Percentiles rank a stretch among this genome's conserved stretches.
phyloP scores from a whole-genome alignment of 371 early-diverging fungal genomes.

The Globomyces sp. region DNA sequence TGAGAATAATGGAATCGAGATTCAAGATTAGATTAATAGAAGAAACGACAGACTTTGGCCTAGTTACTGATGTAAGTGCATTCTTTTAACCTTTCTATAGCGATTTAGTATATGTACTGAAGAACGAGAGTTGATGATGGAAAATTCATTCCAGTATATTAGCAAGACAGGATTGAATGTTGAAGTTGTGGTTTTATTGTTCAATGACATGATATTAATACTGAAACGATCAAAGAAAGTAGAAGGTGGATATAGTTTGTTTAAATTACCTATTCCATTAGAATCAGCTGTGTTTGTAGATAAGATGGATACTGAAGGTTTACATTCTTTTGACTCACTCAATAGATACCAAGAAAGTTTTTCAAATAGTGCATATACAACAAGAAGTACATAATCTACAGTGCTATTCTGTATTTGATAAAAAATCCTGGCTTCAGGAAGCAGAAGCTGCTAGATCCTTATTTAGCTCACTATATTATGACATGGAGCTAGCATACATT shows the following conservation, averaged over 20 bases:
- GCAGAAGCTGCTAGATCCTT: constrained; percentile 33
- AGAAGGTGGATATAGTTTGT: constrained; percentile 34
- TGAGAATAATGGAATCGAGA: constrained; percentile 35
- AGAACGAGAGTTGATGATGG: constrained; percentile 42
- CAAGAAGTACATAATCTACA: constrained; percentile 40
- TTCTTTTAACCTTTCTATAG: constrained; percentile 14
- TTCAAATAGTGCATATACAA: constrained; percentile 45
- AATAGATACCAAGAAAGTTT: constrained; percentile 33
- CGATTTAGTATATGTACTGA: constrained; percentile 43
- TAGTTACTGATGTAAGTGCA: constrained; percentile 31
- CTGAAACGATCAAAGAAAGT: constrained; percentile 23
- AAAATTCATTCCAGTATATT: constrained; percentile 37
- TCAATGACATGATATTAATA: constrained; percentile 43
- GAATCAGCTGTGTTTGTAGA: constrained; percentile 43
- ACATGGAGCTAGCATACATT: constrained; percentile 8
- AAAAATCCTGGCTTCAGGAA: constrained; percentile 43
- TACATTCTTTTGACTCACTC: not conserved
- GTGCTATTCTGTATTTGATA: constrained; percentile 36
- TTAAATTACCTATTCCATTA: constrained; percentile 46
- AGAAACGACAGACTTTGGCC: constrained; percentile 42
- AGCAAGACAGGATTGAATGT: constrained; percentile 31
- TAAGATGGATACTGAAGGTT: constrained; percentile 34
- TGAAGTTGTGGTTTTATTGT: constrained; percentile 42
- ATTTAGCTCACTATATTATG: constrained; percentile 6
- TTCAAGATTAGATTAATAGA: constrained; percentile 41